Evolutionary conservation across 1,284 basidiomycete species (phyloP), one percentile per base, ranked within the genome.

Genomic region (Anthracocystis setariae): DNA sequence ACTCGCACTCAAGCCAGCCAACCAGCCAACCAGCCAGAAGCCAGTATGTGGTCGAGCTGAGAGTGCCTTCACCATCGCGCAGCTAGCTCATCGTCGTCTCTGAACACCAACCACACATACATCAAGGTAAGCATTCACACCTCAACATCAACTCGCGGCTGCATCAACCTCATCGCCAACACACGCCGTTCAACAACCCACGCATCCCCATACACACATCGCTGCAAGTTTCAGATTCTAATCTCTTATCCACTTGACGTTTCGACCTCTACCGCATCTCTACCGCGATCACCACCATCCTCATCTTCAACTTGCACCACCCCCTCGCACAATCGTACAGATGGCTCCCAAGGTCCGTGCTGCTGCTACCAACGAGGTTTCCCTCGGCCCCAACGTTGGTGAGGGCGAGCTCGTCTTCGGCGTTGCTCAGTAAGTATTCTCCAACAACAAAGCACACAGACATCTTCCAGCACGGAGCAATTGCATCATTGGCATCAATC

Each of bases 391-490:
- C 44, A 79, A 81, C 66, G 80, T 82, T 50, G 81, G 76, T 51
- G 80, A 82, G 70, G 81, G 81, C 54, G 79, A 82, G 78, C 77
- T 82, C 68, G 79, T 82, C 63, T 82, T 82, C 59, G 81, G 79
- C 68, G 79, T 81, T 63, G 79, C 77, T 53, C 79, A 78, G 76
- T 78, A 73, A 70, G 76, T 78, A 67, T 61, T 44, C 50, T 20
- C 43, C 5, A 10, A 37, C 46, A 53, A 32, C 17, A 17, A 8
- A 18, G 18, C 13, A 4, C 53, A 46, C 5, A 29, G 29, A 29
- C 29, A 29, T 7, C 29, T 37, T 37, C 12, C 45, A 53, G 50
- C 51, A 61, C 61, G 52, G 46, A 44, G 65, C 61, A 55, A 18
- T 35, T 23, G 38, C 15, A 33, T n/a, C 33, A 37, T 33, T 33